Conservation (phyloP, 163 green algal genomes). For the Chloroidium sp. region DNA sequence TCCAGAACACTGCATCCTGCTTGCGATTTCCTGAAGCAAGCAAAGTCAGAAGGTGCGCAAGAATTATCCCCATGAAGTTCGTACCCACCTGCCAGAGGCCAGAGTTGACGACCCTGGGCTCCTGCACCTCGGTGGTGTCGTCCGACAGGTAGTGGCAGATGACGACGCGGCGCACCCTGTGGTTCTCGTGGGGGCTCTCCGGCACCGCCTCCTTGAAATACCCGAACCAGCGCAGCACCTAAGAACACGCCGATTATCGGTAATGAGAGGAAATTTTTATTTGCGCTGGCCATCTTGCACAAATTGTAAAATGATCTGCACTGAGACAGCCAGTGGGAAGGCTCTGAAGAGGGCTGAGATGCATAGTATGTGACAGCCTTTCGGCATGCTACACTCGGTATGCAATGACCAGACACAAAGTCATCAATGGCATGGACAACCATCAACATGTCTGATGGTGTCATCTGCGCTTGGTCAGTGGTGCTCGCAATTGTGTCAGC, state of each 20-base stretch:
- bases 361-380: too few relatives aligned
- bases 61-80: background rate
- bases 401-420: too few relatives aligned
- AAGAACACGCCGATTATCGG: background rate
- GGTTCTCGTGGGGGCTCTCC: conserved; percentile 69
- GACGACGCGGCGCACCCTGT: conserved; percentile 66
- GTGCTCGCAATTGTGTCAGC: too few relatives aligned
- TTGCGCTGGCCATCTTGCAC: too few relatives aligned
- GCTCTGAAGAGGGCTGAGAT: too few relatives aligned
- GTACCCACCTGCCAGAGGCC: conserved; percentile 70
- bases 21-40: background rate
- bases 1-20: background rate
- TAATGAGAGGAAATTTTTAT: background rate
- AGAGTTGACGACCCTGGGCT: conserved; percentile 81
- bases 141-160: conserved; percentile 88
- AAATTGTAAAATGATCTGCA: too few relatives aligned
- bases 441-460: too few relatives aligned
- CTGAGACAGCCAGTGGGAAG: too few relatives aligned
- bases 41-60: background rate
- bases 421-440: too few relatives aligned
- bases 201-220: conserved; percentile 81
- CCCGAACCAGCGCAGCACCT: conserved; percentile 85
- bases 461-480: too few relatives aligned
- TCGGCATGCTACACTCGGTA: too few relatives aligned
- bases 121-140: conserved; percentile 72